Evolutionary conservation across 2,329 filamentous ascomycete genomes (phyloP).

Genomic region (Diatrype stigma): DNA sequence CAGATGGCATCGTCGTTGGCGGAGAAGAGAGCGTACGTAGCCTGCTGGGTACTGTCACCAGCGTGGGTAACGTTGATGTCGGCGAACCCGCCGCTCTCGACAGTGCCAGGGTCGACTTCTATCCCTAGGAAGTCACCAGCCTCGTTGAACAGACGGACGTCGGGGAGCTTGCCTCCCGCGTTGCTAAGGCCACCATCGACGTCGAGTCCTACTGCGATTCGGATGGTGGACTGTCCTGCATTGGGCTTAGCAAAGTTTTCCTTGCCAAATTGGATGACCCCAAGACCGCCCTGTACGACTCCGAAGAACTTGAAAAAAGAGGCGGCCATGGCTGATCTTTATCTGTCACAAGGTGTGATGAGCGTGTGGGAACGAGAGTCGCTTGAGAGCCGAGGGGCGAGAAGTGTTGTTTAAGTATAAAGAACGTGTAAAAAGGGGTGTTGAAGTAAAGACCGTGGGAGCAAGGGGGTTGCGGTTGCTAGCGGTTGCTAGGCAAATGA

Average conservation of each 20-base stretch:
- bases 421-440: too few relatives aligned
- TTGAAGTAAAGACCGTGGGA: too few relatives aligned
- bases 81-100: slow-evolving; percentile 13
- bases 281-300: slow-evolving; percentile 13
- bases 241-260: slow-evolving; percentile 13
- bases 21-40: slow-evolving; percentile 23
- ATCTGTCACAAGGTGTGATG: too few relatives aligned
- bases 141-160: slow-evolving; percentile 24
- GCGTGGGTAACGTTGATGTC: slow-evolving; percentile 15
- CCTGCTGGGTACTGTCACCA: slow-evolving; percentile 11
- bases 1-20: slow-evolving; percentile 23
- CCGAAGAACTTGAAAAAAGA: slow-evolving; percentile 16
- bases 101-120: slow-evolving; percentile 12
- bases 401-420: too few relatives aligned
- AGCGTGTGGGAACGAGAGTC: too few relatives aligned
- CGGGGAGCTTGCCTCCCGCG: slow-evolving; percentile 22
- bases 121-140: slow-evolving; percentile 19
- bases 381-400: too few relatives aligned
- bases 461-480: too few relatives aligned
- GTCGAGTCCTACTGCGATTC: slow-evolving; percentile 19
- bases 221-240: slow-evolving; percentile 12
- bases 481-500: too few relatives aligned
- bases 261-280: slow-evolving; percentile 17
- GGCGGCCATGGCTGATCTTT: slow-evolving; percentile 6
- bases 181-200: slow-evolving; percentile 11